A percentile compares a stretch with the other conserved stretches of the same genome.
Conservation (phyloP, 2,329 filamentous ascomycete genomes). For the Cladosporium phlei region DNA sequence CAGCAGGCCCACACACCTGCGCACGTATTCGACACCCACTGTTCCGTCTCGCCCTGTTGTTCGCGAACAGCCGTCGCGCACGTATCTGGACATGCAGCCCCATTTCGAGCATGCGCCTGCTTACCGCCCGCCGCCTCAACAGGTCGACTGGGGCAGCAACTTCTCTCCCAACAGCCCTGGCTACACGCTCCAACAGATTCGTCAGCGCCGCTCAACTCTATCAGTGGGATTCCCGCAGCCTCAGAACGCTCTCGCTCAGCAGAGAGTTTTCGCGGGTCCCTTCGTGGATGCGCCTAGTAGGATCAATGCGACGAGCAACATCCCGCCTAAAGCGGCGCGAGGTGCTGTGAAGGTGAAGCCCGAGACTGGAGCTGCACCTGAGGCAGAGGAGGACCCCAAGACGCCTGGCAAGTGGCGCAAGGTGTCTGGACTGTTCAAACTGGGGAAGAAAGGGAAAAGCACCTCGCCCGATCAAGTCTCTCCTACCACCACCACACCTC, state of each 20-base stretch:
- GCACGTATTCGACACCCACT: not conserved
- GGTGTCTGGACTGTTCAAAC: too few species aligned
- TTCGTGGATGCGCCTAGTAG: slow-evolving; percentile 7
- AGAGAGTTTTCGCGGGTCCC: not conserved
- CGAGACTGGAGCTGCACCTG: too few species aligned
- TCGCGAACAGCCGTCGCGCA: not conserved
- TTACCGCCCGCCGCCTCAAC: not conserved
- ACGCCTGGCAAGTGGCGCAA: too few species aligned
- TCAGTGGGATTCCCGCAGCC: not conserved
- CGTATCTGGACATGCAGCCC: slow-evolving; percentile 1
- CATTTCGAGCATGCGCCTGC: not conserved
- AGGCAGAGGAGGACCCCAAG: too few species aligned
- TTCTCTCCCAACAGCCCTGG: not conserved
- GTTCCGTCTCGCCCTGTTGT: not conserved
- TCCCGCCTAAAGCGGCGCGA: too few species aligned
- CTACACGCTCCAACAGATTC: not conserved
- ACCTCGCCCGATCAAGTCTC: too few species aligned
- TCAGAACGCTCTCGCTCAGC: not conserved
- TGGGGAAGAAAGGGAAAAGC: too few species aligned
- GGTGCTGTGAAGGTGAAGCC: too few species aligned
- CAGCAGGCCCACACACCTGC: not conserved
- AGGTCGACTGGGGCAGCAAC: not conserved
- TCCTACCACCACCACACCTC: too few species aligned
- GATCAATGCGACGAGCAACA: too few species aligned
- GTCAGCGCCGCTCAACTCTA: not conserved